Evolutionary conservation across 306 rosid genomes (phyloP), one percentile per base, ranked within the genome.

Genomic region (Medicago lupulina): DNA sequence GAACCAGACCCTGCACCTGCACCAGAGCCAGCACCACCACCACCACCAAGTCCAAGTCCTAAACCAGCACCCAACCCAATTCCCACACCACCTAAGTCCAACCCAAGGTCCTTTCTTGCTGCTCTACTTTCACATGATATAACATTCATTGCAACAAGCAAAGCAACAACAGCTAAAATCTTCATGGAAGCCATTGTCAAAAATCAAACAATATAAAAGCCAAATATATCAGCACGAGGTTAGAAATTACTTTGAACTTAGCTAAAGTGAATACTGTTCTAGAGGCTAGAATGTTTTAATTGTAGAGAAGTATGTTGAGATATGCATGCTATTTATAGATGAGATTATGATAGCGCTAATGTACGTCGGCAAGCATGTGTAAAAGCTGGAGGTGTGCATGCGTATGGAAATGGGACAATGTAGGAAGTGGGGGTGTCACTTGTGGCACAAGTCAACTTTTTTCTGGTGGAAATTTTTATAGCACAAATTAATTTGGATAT

Each of bases 61-160:
- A 86, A 0, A 9, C 92, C 87, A 28, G 89, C 63, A 50, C 94
- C 92, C 13, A 83, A 5, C 8, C 93, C 93, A 65, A 85, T 1
- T 46, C 94, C 92, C 6, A 85, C 1, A 8, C 93, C 91, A 67
- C 92, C 97, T 1, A 91, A 80, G 83, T 87, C 83, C 75, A 89
- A 31, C 8, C 94, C 92, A 2, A 91, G 82, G 72, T 91, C 86
- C 77, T 87, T 87, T 74, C 94, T 86, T 15, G 76, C 91, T 16
- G 66, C 88, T 71, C 89, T 80, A 21, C 97, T 75, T 19, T 87
- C 88, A 17, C 80, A 83, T 2, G 57, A 49, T 12, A 80, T 71
- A 2, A 19, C 66, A 49, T 75, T 74, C 7, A 84, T 21, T 2
- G 80, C 81, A 78, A 87, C 78, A 15, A 87, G 66, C 70, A 91